A percentile compares a stretch with the other conserved stretches of the same genome.
These are phyloP conservation scores for Pyronema domesticum DNA, from an alignment of 495 filamentous ascomycete species.

Conservation along the genomic window DNA sequence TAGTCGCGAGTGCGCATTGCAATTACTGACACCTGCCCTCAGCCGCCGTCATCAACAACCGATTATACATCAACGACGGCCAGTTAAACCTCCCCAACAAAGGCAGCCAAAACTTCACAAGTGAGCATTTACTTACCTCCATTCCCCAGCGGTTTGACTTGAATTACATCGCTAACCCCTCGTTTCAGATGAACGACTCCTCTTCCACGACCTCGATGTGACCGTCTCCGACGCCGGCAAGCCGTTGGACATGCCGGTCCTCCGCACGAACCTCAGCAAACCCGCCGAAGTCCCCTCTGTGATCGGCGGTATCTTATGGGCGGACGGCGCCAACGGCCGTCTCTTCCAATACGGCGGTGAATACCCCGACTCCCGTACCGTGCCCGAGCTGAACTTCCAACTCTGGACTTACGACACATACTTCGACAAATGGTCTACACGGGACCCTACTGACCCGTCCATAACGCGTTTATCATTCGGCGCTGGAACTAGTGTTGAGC, in stretches of 20 bases:
- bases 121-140: neutral
- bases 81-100: conserved; percentile 32
- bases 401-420: conserved; percentile 7
- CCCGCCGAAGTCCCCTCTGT: conserved; percentile 30
- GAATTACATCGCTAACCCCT: neutral
- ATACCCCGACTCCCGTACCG: neutral
- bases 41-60: conserved; percentile 31
- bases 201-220: conserved; percentile 34
- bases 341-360: conserved; percentile 32
- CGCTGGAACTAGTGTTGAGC: conserved; percentile 22
- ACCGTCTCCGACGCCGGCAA: conserved; percentile 29
- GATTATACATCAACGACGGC: conserved; percentile 37
- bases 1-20: neutral
- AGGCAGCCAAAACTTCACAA: conserved; percentile 32
- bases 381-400: neutral
- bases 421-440: conserved; percentile 1
- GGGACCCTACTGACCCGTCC: neutral
- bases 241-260: conserved; percentile 30
- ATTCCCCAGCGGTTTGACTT: neutral
- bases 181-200: conserved; percentile 28
- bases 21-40: too few relatives aligned
- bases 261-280: conserved; percentile 28
- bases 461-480: conserved; percentile 16
- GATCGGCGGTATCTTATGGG: conserved; percentile 33
- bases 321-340: conserved; percentile 34